These are phyloP conservation scores for Globisporangium takayamanum DNA, from an alignment of 352 stramenopile species.

Conservation along the genomic window DNA sequence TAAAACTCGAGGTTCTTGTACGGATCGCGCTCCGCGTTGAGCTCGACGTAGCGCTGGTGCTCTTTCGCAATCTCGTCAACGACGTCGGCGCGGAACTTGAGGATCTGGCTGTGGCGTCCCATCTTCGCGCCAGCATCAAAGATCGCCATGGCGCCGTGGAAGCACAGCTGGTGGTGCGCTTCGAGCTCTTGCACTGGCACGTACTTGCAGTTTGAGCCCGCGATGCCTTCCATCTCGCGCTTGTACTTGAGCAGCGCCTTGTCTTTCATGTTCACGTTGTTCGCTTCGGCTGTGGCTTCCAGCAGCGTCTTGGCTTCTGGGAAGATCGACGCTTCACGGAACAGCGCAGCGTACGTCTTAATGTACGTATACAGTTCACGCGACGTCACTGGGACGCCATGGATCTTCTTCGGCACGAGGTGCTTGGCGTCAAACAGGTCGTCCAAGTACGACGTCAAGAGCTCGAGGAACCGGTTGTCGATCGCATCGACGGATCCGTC, in stretches of 20 bases:
- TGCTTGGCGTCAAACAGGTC: conserved; percentile 89
- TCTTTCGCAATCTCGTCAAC: conserved; percentile 87
- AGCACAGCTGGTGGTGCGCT: conserved; percentile 81
- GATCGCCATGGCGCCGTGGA: conserved; percentile 73
- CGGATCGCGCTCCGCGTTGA: conserved; percentile 95
- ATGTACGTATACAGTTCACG: conserved; percentile 95
- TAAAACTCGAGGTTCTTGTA: conserved; percentile 94
- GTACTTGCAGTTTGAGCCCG: conserved; percentile 81
- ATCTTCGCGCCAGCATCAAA: conserved; percentile 96
- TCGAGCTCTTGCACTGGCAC: conserved; percentile 86
- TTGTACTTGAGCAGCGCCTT: conserved; percentile 89
- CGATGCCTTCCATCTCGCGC: conserved; percentile 91
- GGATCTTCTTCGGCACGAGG: conserved; percentile 92
- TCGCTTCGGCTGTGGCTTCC: conserved; percentile 95
- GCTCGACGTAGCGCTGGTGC: conserved; percentile 87
- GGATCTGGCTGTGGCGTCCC: conserved; percentile 88
- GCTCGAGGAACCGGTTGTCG: conserved; percentile 89
- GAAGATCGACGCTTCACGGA: conserved; percentile 94
- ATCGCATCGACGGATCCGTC: conserved; percentile 93
- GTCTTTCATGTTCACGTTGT: conserved; percentile 94
- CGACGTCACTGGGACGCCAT: conserved; percentile 90
- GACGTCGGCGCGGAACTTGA: conserved; percentile 80
- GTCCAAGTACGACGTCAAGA: conserved; percentile 94
- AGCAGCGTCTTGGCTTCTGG: conserved; percentile 96
- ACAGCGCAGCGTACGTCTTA: conserved; percentile 95